phyloP scores from a whole-genome alignment of 495 filamentous ascomycete species.

The Aspergillus hancockii region DNA sequence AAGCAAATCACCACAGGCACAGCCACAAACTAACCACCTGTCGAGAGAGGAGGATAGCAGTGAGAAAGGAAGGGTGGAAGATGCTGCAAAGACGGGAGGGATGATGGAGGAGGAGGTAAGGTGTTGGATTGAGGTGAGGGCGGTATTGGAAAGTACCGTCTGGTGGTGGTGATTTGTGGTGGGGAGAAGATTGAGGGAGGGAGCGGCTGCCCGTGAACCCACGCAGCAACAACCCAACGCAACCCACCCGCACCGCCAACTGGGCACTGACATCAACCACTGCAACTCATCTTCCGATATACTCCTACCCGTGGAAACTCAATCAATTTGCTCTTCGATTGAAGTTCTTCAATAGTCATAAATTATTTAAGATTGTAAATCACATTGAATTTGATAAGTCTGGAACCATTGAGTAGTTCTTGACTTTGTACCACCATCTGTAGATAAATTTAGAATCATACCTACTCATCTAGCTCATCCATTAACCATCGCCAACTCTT shows the following conservation, averaged over 20 bases:
- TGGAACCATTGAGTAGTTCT: no score
- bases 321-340: no score
- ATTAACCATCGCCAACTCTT: no score
- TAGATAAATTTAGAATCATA: no score
- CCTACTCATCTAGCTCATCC: no score
- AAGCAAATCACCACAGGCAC: conserved; percentile 16
- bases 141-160: conserved; percentile 24
- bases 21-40: conserved; percentile 16
- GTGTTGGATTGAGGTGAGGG: conserved; percentile 27
- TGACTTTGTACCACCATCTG: no score
- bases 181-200: conserved; percentile 22
- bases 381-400: no score
- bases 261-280: conserved; percentile 29
- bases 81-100: conserved; percentile 5
- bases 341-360: no score
- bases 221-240: conserved; percentile 14
- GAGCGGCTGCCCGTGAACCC: conserved; percentile 25
- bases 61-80: conserved; percentile 17
- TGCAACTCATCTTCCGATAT: not conserved
- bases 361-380: no score
- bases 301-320: not conserved
- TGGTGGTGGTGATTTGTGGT: conserved; percentile 15
- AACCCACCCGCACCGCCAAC: conserved; percentile 11
- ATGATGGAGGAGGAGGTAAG: conserved; percentile 15
- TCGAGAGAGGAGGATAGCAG: conserved; percentile 12